A percentile compares a stretch with the other conserved stretches of the same genome.
These are phyloP conservation scores for Garcileccinum viscosum DNA, from an alignment of 1,284 basidiomycete species.

Conservation along the genomic window DNA sequence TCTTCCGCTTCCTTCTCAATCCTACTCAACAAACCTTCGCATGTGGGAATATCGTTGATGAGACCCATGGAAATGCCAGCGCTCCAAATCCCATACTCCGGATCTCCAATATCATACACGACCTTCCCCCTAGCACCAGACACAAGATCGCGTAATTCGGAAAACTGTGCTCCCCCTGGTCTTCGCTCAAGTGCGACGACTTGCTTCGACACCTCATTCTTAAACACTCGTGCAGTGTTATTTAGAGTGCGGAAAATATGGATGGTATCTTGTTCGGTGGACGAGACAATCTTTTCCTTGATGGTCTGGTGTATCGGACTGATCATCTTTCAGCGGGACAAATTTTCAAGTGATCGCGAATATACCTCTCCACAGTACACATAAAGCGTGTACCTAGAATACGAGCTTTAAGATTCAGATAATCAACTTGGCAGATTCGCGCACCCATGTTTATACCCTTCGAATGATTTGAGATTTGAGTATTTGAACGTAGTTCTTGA, in stretches of 20 bases:
- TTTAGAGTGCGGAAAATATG: slow-evolving; percentile 91
- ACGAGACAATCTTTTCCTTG: slow-evolving; percentile 87
- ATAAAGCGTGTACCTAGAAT: slow-evolving; percentile 81
- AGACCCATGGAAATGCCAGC: slow-evolving; percentile 83
- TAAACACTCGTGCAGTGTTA: slow-evolving; percentile 90
- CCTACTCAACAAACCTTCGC: slow-evolving; percentile 72
- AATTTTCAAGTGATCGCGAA: background rate
- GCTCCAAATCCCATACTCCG: slow-evolving; percentile 88
- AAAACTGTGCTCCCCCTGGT: slow-evolving; percentile 87
- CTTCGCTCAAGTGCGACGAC: slow-evolving; percentile 84
- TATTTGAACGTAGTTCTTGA: background rate
- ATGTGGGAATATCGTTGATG: slow-evolving; percentile 88
- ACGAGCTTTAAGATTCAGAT: slow-evolving; percentile 2
- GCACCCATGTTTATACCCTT: slow-evolving; percentile 87
- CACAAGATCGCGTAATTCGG: slow-evolving; percentile 84
- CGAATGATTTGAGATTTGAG: background rate
- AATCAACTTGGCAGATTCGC: slow-evolving; percentile 21
- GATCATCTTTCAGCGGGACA: slow-evolving; percentile 9
- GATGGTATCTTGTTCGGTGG: slow-evolving; percentile 81
- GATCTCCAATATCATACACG: slow-evolving; percentile 88
- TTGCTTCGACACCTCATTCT: slow-evolving; percentile 82
- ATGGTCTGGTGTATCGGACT: slow-evolving; percentile 89
- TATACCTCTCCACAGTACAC: slow-evolving; percentile 78
- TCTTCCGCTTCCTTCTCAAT: slow-evolving; percentile 84
- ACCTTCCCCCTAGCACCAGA: slow-evolving; percentile 77